Conservation (phyloP, 1,284 basidiomycete genomes). For the Ganoderma meredithae region DNA sequence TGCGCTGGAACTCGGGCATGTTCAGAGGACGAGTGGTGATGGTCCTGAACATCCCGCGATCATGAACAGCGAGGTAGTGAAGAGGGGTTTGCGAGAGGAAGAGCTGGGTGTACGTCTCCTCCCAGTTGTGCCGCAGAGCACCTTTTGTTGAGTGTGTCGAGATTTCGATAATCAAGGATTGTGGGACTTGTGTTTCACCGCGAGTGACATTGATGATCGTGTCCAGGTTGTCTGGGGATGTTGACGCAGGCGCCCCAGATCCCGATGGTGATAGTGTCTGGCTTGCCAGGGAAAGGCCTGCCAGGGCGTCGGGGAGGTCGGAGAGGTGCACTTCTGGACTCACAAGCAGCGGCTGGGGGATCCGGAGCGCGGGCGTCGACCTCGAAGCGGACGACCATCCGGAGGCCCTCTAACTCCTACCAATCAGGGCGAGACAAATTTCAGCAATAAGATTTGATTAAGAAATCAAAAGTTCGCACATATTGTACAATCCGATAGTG, state of each 20-base stretch:
- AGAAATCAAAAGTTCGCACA: slow-evolving; percentile 42
- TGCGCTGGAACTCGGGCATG: slow-evolving; percentile 31
- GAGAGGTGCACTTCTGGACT: background rate
- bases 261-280: background rate
- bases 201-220: slow-evolving; percentile 32
- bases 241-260: background rate
- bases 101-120: slow-evolving; percentile 56
- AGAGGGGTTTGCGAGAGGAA: slow-evolving; percentile 62
- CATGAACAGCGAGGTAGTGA: slow-evolving; percentile 56
- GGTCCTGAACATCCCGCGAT: slow-evolving; percentile 50
- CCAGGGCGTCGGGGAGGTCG: slow-evolving; percentile 15
- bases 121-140: slow-evolving; percentile 48
- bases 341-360: background rate
- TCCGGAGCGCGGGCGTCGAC: slow-evolving; percentile 40
- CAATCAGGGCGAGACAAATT: background rate
- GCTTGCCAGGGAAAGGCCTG: slow-evolving; percentile 9
- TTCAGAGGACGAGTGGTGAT: slow-evolving; percentile 49
- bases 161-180: slow-evolving; percentile 55
- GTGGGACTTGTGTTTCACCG: slow-evolving; percentile 49
- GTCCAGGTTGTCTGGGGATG: slow-evolving; percentile 10
- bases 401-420: slow-evolving; percentile 40
- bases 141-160: slow-evolving; percentile 49
- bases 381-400: slow-evolving; percentile 40
- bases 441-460: too few relatives aligned
- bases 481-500: slow-evolving; percentile 61